Evolutionary conservation across 192 early-diverging fungal genomes (phyloP), one percentile per base, ranked within the genome.

Genomic region (Rhizoclosmatium globosum): DNA sequence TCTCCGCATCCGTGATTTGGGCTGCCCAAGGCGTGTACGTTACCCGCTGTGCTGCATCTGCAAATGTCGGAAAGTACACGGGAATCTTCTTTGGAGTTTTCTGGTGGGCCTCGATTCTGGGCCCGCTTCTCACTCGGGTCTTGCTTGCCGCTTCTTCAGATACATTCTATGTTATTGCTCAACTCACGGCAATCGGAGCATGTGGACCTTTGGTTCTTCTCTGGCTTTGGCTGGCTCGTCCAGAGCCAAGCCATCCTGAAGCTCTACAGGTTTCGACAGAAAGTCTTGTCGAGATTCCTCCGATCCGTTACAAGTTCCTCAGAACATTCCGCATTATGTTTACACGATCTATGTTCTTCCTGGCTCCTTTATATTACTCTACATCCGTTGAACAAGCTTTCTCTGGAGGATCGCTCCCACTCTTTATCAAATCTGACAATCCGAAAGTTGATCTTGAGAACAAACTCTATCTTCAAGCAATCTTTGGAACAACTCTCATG

Each of bases 1-100:
- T 80, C 11, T 67, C 65, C 4, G 79, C 79, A 7, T 67, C 72
- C 1, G 69, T 80, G 9, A 48, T 80, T n/a, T 80, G 79, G 68
- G 72, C 79, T 2, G 71, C 79, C 3, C 79, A 80, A 45, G 79
- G 79, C 11, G 72, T 74, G 3, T 80, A 75, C 64, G 64, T 80
- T 2, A 75, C 79, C 2, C 71, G 79, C 2, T 75, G 79, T 59
- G 79, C 72, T 11, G 3, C 9, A 3, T 23, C 4, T 2, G 72
- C 66, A 42, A 39, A 73, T 38, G 66, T 68, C 9, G 79, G 79
- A 2, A 74, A 75, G 31, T 75, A 67, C 71, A 74, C 79, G 4
- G 73, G 79, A 39, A 43, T 75, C 17, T 80, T 80, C 50, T 80
- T 75, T 58, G 79, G 79, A 47, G 48, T 80, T 17, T 75, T 80